Base-by-base conservation (phyloP, 1,139 yeast genomes). In the Geotrichum klebahnii region DNA sequence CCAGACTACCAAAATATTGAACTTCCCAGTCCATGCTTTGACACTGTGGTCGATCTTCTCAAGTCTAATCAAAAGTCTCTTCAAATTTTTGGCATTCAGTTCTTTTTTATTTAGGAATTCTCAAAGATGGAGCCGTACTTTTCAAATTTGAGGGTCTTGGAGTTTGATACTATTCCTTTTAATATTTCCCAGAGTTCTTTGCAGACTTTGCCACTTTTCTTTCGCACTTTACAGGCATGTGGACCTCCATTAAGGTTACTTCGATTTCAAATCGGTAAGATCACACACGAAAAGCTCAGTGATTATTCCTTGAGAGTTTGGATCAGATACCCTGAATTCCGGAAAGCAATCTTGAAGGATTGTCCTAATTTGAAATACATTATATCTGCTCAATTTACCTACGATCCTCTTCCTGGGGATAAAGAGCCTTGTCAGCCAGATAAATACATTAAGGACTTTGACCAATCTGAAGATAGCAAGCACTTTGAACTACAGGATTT, bases 351-450 rank as follows among this genome's bases (percentile, higher is more conserved):
- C 12, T n/a, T 35, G 10, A 35, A 16, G n/a, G 12, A 35, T 6
- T 35, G 31, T 14, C 42, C 42, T 9, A 38, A 38, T 16, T 23
- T 38, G 12, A 38, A 38, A 26, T 38, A 16, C 22, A 38, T 26
- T 26, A 3, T 38, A 3, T 10, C 29, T n/a, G 14, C 40, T n/a
- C 26, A 9, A 14, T 31, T 23, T 8, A 5, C 16, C 5, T 10
- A 20, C 17, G 10, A 12, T 9, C n/a, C n/a, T n/a, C n/a, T n/a
- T n/a, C n/a, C n/a, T n/a, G n/a, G n/a, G n/a, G n/a, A n/a, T n/a
- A 26, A 8, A 6, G 12, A 26, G 31, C 12, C 31, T n/a, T n/a
- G n/a, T n/a, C 31, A 6, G 6, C 9, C 12, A 8, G 34, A 31
- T 5, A n/a, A 6, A 5, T 31, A 8, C 14, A 26, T 38, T 14